Conservation (phyloP, 2,329 filamentous ascomycete genomes). For the Coccinonectria pachysandricola region DNA sequence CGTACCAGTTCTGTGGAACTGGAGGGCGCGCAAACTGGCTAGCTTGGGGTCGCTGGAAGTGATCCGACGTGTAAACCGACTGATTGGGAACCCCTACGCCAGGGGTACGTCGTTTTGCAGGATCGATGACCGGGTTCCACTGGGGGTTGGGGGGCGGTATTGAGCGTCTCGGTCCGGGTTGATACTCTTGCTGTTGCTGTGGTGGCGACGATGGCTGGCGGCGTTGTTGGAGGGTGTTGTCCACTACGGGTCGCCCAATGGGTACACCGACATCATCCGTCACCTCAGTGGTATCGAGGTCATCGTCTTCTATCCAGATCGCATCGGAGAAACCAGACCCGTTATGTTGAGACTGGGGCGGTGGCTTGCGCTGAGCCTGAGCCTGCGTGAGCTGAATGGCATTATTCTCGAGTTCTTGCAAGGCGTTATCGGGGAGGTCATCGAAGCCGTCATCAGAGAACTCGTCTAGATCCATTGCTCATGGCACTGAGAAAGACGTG, state of each 20-base stretch:
- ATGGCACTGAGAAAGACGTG: slow-evolving; percentile 5
- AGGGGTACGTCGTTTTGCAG: slow-evolving; percentile 10
- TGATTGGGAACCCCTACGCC: slow-evolving; percentile 10
- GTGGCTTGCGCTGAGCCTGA: no score
- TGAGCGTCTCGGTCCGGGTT: slow-evolving; percentile 14
- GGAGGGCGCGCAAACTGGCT: slow-evolving; percentile 32
- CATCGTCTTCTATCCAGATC: slow-evolving; percentile 43
- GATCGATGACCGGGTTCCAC: slow-evolving; percentile 28
- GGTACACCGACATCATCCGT: slow-evolving; percentile 36
- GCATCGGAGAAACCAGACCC: slow-evolving; percentile 25
- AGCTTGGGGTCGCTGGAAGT: slow-evolving; percentile 24
- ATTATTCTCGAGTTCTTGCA: slow-evolving; percentile 54
- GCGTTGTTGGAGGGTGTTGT: slow-evolving; percentile 26
- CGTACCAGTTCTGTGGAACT: slow-evolving; percentile 15
- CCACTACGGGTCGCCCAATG: slow-evolving; percentile 25
- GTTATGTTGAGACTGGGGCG: slow-evolving; percentile 12
- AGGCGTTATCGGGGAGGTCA: slow-evolving; percentile 43
- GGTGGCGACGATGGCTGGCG: slow-evolving; percentile 19
- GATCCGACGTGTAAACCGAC: slow-evolving; percentile 19
- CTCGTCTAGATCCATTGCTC: slow-evolving; percentile 38
- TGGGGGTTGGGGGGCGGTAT: slow-evolving; percentile 26
- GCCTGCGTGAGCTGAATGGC: slow-evolving; percentile 51
- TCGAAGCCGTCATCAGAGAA: slow-evolving; percentile 57
- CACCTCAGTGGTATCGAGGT: slow-evolving; percentile 48
- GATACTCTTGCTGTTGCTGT: slow-evolving; percentile 9